Base-by-base conservation (phyloP, 176 grass and related monocot genomes). In the Triticum dicoccoides region DNA sequence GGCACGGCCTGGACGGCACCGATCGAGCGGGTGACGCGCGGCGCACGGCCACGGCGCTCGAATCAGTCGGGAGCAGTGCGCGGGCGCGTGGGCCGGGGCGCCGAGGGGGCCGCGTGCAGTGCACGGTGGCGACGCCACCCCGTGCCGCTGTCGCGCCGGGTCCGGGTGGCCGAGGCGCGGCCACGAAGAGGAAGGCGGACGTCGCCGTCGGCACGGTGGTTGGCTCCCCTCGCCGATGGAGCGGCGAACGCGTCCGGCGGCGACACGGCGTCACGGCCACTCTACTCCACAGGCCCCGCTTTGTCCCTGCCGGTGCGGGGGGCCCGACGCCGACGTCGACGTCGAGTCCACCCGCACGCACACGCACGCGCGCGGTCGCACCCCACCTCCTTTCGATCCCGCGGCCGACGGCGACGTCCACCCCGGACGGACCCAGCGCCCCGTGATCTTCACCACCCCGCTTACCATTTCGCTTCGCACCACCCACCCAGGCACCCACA, bases 181-280 rank as follows among this genome's bases (percentile, higher is more conserved):
- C 21, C 42, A 77, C 83, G 83, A 67, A 41, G 27, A 25, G 24
- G 24, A 14, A 14, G 11, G 42, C 15, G 34, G 81, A 11, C 88
- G 83, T 86, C 88, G 23, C 64, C 3, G 13, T 81, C 47, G 63
- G 39, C 15, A 1, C 8, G 65, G 79, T 86, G 79, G 71, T 7
- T 80, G 56, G 80, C 13, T 18, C 8, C 12, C 58, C 33, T 0
- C 24, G 3, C 1, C 21, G 29, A 5, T 20, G 54, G 38, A n/a
- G 47, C 5, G n/a, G 51, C 0, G 51, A 44, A 3, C 69, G 69
- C 35, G 34, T 72, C 69, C 18, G 69, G 21, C 11, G 33, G 9
- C 32, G 51, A 11, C 18, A 10, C 68, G 68, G 68, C 68, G 61
- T 62, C 61, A 59, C 54, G 54, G 18, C 68, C 35, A 70, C 66